Percentiles rank a stretch among this genome's conserved stretches.
Conservation (phyloP, 2,329 filamentous ascomycete species). For the Botrytis elliptica region DNA sequence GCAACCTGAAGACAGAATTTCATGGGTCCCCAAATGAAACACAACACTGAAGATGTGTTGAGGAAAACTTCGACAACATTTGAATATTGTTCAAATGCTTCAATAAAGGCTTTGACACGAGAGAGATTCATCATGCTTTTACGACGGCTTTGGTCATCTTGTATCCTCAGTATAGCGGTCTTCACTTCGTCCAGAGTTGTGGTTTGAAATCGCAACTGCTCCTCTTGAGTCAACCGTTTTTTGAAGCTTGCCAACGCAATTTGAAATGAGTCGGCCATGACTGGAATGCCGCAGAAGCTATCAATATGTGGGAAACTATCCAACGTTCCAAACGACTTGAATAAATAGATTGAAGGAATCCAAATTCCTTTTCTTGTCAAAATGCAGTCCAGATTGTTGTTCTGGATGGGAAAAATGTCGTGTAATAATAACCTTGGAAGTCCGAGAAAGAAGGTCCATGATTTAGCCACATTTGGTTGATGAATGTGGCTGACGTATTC, state of each 20-base stretch:
- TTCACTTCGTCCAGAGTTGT: slow-evolving; percentile 32
- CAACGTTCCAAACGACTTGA: too few species aligned
- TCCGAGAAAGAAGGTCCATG: too few species aligned
- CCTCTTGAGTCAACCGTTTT: slow-evolving; percentile 19
- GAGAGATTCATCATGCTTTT: slow-evolving; percentile 36
- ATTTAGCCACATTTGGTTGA: too few species aligned
- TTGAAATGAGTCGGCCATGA: slow-evolving; percentile 21
- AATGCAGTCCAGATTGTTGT: too few species aligned
- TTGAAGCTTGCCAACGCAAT: slow-evolving; percentile 24
- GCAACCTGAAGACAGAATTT: slow-evolving; percentile 42
- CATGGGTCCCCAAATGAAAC: slow-evolving; percentile 43
- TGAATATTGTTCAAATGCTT: slow-evolving; percentile 42
- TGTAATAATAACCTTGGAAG: too few species aligned
- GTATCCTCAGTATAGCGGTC: slow-evolving; percentile 31
- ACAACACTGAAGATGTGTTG: slow-evolving; percentile 38
- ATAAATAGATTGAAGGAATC: too few species aligned
- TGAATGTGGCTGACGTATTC: too few species aligned
- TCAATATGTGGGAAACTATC: too few species aligned
- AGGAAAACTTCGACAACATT: slow-evolving; percentile 42
- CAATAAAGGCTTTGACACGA: slow-evolving; percentile 37
- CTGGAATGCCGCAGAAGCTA: not conserved
- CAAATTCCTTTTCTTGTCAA: too few species aligned
- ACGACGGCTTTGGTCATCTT: slow-evolving; percentile 34
- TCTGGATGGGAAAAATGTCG: too few species aligned
- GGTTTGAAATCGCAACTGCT: slow-evolving; percentile 26